Conservation (phyloP, 148 eudicot genomes). For the Cornus suecica region DNA sequence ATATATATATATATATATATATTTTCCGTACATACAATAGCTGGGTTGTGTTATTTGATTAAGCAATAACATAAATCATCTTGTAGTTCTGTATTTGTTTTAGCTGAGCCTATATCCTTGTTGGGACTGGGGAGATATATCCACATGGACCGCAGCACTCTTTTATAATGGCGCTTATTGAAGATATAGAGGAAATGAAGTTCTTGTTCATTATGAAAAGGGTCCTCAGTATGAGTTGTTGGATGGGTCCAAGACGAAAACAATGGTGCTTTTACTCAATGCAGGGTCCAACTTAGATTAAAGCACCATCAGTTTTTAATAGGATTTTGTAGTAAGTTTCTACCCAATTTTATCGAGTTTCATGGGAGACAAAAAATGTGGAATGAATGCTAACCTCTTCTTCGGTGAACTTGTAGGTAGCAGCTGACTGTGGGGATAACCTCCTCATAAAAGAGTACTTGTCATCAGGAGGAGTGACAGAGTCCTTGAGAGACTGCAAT, state of each 20-base stretch:
- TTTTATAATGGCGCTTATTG: not conserved
- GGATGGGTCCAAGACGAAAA: not conserved
- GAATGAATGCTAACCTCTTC: conserved; percentile 61
- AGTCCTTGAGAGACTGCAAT: conserved; percentile 82
- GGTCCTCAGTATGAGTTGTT: not conserved
- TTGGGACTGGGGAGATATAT: not conserved
- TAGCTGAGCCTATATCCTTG: not conserved
- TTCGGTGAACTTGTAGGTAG: conserved; percentile 61
- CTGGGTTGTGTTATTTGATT: not conserved
- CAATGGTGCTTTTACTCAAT: not conserved
- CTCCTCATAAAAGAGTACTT: conserved; percentile 73
- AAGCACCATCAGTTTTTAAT: not conserved
- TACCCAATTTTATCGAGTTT: not conserved
- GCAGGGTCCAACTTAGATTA: not conserved
- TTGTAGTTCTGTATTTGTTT: not conserved
- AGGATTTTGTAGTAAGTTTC: no score
- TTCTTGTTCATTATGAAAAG: not conserved
- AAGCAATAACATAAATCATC: not conserved
- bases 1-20: no score
- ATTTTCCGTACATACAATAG: no score
- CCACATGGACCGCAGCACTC: not conserved
- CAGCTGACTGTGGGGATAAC: conserved; percentile 81
- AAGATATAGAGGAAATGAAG: not conserved
- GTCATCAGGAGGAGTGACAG: conserved; percentile 69
- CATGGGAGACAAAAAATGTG: conserved; percentile 8